phyloP scores from a whole-genome alignment of 345 rosid genomes.

The Arabis alpina region DNA sequence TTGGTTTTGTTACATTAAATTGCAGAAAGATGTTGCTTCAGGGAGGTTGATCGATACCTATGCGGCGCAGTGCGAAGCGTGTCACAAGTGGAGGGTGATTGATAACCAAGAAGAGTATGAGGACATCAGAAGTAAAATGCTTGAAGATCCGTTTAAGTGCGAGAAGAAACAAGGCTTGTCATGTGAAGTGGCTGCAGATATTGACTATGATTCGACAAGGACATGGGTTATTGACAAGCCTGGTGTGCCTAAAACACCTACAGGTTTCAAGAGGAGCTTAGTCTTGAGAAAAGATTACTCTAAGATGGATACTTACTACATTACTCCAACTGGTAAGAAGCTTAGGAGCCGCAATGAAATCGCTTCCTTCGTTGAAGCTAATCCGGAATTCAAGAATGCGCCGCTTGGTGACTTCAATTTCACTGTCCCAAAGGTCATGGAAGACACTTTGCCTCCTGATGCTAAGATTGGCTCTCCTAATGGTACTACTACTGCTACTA shows the following conservation, averaged over 20 bases:
- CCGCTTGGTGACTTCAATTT: slow-evolving; percentile 62
- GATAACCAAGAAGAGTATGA: slow-evolving; percentile 66
- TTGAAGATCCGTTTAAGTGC: slow-evolving; percentile 58
- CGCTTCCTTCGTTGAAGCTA: slow-evolving; percentile 50
- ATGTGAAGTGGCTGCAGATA: slow-evolving; percentile 69
- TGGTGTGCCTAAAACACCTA: slow-evolving; percentile 80
- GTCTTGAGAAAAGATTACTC: slow-evolving; percentile 75
- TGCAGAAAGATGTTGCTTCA: too few relatives aligned
- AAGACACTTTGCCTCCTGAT: slow-evolving; percentile 70
- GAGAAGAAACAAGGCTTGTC: slow-evolving; percentile 53
- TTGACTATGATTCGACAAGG: slow-evolving; percentile 63
- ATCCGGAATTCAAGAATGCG: slow-evolving; percentile 55
- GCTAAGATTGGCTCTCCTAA: slow-evolving; percentile 21
- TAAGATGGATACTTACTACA: slow-evolving; percentile 86
- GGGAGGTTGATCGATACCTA: slow-evolving; percentile 60
- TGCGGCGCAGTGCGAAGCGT: slow-evolving; percentile 77
- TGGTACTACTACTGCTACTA: not conserved
- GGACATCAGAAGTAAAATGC: slow-evolving; percentile 67
- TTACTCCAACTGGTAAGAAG: slow-evolving; percentile 75
- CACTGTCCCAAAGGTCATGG: slow-evolving; percentile 77
- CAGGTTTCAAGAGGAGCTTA: slow-evolving; percentile 78
- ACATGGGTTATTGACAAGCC: slow-evolving; percentile 91
- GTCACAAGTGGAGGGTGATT: slow-evolving; percentile 82
- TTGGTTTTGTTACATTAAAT: too few relatives aligned
- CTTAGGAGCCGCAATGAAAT: slow-evolving; percentile 69